These are phyloP conservation scores for Citeromyces siamensis DNA, from an alignment of 1,139 yeast species.

Conservation along the genomic window DNA sequence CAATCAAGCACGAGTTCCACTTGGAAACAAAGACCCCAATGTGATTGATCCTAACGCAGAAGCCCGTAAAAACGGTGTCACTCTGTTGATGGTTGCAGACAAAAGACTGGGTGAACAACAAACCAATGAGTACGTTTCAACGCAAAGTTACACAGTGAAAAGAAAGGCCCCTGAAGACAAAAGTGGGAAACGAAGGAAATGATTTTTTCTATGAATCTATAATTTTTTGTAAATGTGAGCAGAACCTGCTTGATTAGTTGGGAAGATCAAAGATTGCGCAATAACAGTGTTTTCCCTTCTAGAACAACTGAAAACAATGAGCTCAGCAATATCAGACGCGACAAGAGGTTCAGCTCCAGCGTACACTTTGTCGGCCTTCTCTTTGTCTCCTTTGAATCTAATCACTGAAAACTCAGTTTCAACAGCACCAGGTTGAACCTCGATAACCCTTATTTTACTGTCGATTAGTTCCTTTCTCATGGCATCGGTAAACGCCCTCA, in stretches of 20 bases:
- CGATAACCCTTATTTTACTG: conserved; percentile 34
- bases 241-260: conserved; percentile 47
- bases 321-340: conserved; percentile 37
- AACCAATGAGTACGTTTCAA: too few relatives aligned
- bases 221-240: conserved; percentile 29
- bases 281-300: conserved; percentile 36
- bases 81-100: background rate
- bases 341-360: conserved; percentile 32
- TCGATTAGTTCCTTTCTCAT: conserved; percentile 33
- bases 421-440: conserved; percentile 40
- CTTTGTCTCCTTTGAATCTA: conserved; percentile 31
- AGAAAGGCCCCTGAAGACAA: background rate
- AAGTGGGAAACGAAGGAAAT: background rate
- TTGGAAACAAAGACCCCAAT: background rate
- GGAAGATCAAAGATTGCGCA: conserved; percentile 36
- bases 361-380: conserved; percentile 30
- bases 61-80: background rate
- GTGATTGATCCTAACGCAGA: background rate
- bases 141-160: too few relatives aligned
- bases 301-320: conserved; percentile 33
- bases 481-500: conserved; percentile 31
- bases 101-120: background rate
- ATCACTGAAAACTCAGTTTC: conserved; percentile 37
- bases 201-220: too few relatives aligned
- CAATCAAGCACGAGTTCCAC: background rate